Evolutionary conservation across 2,329 filamentous ascomycete species (phyloP), one percentile per base, ranked within the genome.

Genomic region (Penicillium glabrum): DNA sequence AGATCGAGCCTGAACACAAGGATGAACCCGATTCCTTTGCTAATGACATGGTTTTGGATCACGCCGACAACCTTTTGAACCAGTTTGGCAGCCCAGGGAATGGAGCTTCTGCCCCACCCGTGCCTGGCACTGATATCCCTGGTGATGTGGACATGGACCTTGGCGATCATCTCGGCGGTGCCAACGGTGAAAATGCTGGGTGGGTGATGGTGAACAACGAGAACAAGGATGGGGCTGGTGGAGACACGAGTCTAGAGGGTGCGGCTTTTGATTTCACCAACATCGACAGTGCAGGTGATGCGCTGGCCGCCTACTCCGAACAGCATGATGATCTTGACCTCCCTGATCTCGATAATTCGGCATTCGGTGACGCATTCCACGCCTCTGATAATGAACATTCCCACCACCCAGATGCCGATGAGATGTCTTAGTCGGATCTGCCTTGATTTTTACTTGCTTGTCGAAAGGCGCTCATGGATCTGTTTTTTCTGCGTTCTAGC

Each of bases 331-430:
- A 75, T 3, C 72, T 80, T 4, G 80, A 81, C 62, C 70, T 82
- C 43, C 84, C 82, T 9, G 88, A 88, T 61, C 83, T 91, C 79
- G 89, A 91, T 46, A 89, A 92, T 67, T 91, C 88, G 35, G 90
- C 89, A 1, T 95, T 95, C 76, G 90, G 89, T 3, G 89, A 95
- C 65, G 90, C 90, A 0, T 91, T 93, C 74, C 89, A 92, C 61
- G 79, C 79, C 16, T 80, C 80, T 46, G 79, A 82, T 59, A 75
- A 77, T 56, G 74, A 78, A 54, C 68, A 73, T 58, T 71, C 65
- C n/a, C 71, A 77, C 58, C 68, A 75, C 56, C 73, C 69, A 41
- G 74, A 77, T 46, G 68, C 69, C 5, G 75, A 77, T 48, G 75
- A 77, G 21, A 76, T 77, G 64, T 68, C 74, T 29, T 77, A 62